Evolutionary conservation across 768 basidiomycete genomes (phyloP).

Genomic region (Symmetrospora coprosmae): DNA sequence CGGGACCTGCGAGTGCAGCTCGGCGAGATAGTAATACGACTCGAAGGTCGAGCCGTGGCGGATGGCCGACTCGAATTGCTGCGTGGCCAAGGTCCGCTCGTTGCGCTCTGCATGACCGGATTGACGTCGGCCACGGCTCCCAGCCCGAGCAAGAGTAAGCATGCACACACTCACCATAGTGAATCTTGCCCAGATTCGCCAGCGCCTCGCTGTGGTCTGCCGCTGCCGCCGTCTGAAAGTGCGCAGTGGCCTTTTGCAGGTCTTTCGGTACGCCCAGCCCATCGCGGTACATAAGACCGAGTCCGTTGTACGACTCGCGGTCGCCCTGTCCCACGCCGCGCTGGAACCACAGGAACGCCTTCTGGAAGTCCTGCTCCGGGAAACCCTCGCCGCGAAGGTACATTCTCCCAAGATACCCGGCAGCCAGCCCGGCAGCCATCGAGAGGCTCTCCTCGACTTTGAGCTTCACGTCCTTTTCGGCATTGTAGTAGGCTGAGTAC

Average conservation of each 20-base stretch:
- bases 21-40: constrained; percentile 82
- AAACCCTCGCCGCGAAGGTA: constrained; percentile 84
- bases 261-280: constrained; percentile 61
- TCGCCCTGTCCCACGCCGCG: constrained; percentile 51
- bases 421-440: constrained; percentile 63
- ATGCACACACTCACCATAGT: constrained; percentile 40
- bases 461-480: constrained; percentile 34
- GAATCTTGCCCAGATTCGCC: constrained; percentile 66
- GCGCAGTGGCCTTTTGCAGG: constrained; percentile 47
- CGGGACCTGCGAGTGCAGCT: constrained; percentile 55
- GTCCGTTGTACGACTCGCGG: constrained; percentile 70
- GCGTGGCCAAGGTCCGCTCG: constrained; percentile 52
- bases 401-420: constrained; percentile 85
- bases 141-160: too few relatives aligned
- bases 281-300: constrained; percentile 86
- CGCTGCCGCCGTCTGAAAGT: constrained; percentile 66
- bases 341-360: constrained; percentile 71
- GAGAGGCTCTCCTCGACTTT: constrained; percentile 36
- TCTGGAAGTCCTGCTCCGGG: constrained; percentile 60
- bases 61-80: constrained; percentile 70
- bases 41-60: constrained; percentile 83
- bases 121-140: neutral
- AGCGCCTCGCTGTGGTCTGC: constrained; percentile 86
- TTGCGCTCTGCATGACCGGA: constrained; percentile 46
- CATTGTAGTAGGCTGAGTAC: constrained; percentile 31